Evolutionary conservation across 257 asterid genomes (phyloP), one percentile per base, ranked within the genome.

Genomic region (Ilex aquifolium): DNA sequence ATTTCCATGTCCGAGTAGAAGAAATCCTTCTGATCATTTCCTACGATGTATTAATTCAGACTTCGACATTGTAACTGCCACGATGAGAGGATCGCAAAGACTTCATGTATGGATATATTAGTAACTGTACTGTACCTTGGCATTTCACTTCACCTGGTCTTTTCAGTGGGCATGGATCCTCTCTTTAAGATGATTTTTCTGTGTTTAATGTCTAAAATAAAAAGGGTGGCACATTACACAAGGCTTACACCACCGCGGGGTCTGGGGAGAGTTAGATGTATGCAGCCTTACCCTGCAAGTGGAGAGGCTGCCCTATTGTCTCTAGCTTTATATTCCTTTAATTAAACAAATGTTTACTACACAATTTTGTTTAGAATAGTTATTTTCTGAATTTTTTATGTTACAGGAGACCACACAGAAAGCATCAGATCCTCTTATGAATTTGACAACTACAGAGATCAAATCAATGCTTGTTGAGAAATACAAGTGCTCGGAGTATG

Each of bases 21-120:
- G 95, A 65, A 93, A 90, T 63, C 99, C 99, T 2, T 93, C 99
- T 0, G 99, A 93, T 55, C 99, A 93, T 76, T 93, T 93, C 83
- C 76, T 93, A 44, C 85, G 97, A 11, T 93, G 99, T 56, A 66
- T 93, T 48, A 93, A 93, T 73, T 83, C 97, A 0, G 99, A 93
- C 36, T 93, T 93, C 39, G 99, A 93, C 30, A 16, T 79, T 10
- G 99, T 93, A 49, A 82, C 95, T 10, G 95, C 95, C 44, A 84
- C 96, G 3, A 39, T 92, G 68, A 82, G 66, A 78, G 96, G 96
- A 59, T 92, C 99, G 62, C 91, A 73, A 72, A 74, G 86, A 69
- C 88, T 79, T 17, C 85, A 82, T 9, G 99, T 92, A 85, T 15
- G 98, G 53, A 46, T 63, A 59, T 32, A n/a, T 13, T 49, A 56